These are phyloP conservation scores for Thalassiosira livingstoniorum DNA, from an alignment of 352 stramenopile genomes.

Conservation along the genomic window DNA sequence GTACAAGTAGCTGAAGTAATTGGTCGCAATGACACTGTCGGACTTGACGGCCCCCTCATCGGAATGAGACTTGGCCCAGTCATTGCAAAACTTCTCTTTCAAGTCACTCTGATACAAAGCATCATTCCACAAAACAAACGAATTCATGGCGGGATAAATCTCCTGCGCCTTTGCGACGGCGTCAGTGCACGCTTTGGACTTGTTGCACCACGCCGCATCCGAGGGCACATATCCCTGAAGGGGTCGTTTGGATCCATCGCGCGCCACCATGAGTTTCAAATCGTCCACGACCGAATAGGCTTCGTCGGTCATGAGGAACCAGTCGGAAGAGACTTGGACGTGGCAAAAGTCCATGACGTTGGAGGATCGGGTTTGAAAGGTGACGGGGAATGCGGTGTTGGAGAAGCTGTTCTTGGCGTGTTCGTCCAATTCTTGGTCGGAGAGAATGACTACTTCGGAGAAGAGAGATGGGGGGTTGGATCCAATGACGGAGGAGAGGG, in stretches of 20 bases:
- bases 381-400: no score
- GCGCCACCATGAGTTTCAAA: slow-evolving; percentile 4
- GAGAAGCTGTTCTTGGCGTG: no score
- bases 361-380: not conserved
- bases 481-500: not conserved
- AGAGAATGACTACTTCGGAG: not conserved
- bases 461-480: not conserved
- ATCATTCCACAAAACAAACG: slow-evolving; percentile 1
- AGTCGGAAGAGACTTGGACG: not conserved
- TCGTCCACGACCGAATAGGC: not conserved
- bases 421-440: not conserved
- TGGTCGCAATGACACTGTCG: not conserved
- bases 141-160: not conserved
- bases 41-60: not conserved
- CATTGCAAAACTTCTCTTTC: not conserved
- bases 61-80: not conserved
- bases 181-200: not conserved
- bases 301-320: slow-evolving; percentile 5
- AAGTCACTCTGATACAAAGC: not conserved
- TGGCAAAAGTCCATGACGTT: slow-evolving; percentile 7
- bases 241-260: slow-evolving; percentile 15
- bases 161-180: not conserved
- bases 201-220: not conserved
- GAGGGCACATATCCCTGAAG: not conserved
- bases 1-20: slow-evolving; percentile 5